A percentile compares a stretch with the other conserved stretches of the same genome.
phyloP scores from a whole-genome alignment of 2,329 filamentous ascomycete genomes.

The Colletotrichum incanum region DNA sequence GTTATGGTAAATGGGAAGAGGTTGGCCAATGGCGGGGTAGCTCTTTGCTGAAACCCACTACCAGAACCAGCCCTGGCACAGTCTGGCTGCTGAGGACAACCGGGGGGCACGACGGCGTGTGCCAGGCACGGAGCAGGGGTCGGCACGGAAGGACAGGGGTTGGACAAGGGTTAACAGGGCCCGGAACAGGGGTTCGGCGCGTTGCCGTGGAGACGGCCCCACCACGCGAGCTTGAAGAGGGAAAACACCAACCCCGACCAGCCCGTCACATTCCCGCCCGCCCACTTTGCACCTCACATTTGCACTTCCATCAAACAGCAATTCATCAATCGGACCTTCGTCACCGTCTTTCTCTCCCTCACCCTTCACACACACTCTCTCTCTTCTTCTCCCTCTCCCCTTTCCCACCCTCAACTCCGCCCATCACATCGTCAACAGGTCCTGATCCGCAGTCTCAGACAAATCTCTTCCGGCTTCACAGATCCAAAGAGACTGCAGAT shows the following conservation, averaged over 20 bases:
- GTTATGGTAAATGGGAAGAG: background rate
- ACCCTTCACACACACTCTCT: background rate
- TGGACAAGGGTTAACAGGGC: background rate
- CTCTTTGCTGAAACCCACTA: conserved; percentile 41
- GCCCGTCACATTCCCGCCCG: conserved; percentile 22
- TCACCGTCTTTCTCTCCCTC: background rate
- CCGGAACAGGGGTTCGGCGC: background rate
- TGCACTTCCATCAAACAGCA: background rate
- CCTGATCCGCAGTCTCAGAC: conserved; percentile 35
- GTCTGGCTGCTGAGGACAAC: background rate
- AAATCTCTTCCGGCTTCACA: conserved; percentile 23
- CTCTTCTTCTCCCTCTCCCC: background rate
- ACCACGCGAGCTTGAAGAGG: conserved; percentile 20
- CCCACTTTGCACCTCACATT: conserved; percentile 14
- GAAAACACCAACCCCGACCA: conserved; percentile 26
- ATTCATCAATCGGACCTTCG: background rate
- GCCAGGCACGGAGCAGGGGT: background rate
- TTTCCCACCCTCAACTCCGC: background rate
- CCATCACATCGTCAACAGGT: background rate
- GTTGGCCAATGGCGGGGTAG: conserved; percentile 33
- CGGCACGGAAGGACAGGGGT: background rate
- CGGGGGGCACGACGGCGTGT: background rate
- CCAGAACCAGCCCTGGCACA: background rate
- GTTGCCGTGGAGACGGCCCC: conserved; percentile 40
- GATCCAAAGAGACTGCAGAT: conserved; percentile 37